A percentile compares a stretch with the other conserved stretches of the same genome.
phyloP scores from a whole-genome alignment of 2,329 filamentous ascomycete genomes.

The Botrytis hyacinthi region DNA sequence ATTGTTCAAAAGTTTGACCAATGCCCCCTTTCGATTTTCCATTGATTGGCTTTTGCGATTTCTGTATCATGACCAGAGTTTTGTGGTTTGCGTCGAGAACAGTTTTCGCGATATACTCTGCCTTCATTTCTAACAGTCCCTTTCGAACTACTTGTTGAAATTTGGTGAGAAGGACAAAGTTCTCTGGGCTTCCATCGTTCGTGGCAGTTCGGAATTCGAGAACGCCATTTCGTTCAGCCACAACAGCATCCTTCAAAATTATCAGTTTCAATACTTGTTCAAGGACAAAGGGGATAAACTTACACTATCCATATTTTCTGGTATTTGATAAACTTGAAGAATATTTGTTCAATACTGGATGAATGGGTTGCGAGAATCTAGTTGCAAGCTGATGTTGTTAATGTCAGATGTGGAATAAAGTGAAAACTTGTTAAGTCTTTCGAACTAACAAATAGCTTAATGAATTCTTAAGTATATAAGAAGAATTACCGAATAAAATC shows the following conservation, averaged over 20 bases:
- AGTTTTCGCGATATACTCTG: background rate
- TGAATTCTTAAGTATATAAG: background rate
- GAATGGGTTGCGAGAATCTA: background rate
- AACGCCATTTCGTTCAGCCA: background rate
- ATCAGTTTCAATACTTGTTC: background rate
- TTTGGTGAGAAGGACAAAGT: background rate
- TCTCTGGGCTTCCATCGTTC: background rate
- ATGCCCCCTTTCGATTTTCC: no score
- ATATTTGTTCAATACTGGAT: background rate
- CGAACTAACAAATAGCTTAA: background rate
- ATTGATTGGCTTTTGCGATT: background rate
- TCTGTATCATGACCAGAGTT: background rate
- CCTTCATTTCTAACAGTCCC: background rate
- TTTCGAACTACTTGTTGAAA: slow-evolving; percentile 4
- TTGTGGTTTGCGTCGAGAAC: background rate
- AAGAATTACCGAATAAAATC: background rate
- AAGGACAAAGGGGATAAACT: background rate
- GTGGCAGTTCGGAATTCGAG: background rate
- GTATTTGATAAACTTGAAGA: background rate
- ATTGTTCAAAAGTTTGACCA: background rate
- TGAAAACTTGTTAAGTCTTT: background rate
- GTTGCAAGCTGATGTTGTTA: background rate
- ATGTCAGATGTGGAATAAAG: background rate
- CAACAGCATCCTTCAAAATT: background rate
- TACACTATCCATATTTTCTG: background rate